phyloP scores from a whole-genome alignment of 306 rosid genomes.

The Vigna trinervia region DNA sequence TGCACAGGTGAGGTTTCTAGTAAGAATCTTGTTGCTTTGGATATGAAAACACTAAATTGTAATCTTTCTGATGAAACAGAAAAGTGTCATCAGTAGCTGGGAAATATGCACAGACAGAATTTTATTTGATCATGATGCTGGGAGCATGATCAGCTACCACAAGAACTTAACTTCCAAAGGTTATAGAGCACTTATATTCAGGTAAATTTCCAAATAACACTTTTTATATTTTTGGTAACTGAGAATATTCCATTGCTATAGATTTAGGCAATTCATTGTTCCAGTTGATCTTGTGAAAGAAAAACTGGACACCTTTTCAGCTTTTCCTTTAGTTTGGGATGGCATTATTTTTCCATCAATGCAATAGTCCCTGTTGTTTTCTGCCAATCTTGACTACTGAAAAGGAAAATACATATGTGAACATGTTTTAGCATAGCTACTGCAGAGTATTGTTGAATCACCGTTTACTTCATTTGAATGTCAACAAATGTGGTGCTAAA shows the following conservation, averaged over 20 bases:
- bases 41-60: slow-evolving; percentile 16
- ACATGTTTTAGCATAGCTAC: neutral
- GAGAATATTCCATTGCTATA: neutral
- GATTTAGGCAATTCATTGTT: slow-evolving; percentile 4
- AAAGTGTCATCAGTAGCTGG: slow-evolving; percentile 64
- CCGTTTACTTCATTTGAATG: neutral
- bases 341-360: neutral
- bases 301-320: neutral
- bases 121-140: slow-evolving; percentile 60
- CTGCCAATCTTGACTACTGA: neutral
- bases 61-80: slow-evolving; percentile 49
- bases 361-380: neutral
- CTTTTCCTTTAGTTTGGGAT: neutral
- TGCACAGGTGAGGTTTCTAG: slow-evolving; percentile 57
- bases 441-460: neutral
- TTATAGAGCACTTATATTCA: slow-evolving; percentile 85
- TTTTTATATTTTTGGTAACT: neutral
- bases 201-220: slow-evolving; percentile 54
- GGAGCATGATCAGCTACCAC: slow-evolving; percentile 92
- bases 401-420: neutral
- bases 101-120: slow-evolving; percentile 65
- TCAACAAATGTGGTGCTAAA: neutral
- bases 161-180: slow-evolving; percentile 81
- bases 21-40: neutral
- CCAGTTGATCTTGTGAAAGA: neutral